Percentiles rank a stretch among this genome's conserved stretches.
These are phyloP conservation scores for Crithidia expoeki DNA, from an alignment of 208 protist species.

Conservation along the genomic window DNA sequence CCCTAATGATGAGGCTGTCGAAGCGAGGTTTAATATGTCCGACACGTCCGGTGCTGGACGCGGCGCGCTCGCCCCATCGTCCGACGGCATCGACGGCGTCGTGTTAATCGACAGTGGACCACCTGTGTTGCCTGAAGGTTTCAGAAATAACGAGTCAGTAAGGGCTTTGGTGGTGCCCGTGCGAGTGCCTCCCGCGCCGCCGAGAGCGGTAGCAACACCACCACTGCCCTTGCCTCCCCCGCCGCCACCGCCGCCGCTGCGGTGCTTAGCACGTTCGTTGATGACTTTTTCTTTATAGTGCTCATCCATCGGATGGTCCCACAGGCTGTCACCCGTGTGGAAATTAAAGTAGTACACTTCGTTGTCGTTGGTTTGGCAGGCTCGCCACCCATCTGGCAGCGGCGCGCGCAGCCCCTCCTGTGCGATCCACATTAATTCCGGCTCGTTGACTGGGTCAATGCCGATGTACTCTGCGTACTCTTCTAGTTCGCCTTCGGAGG, in stretches of 20 bases:
- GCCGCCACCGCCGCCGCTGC: constrained; percentile 3
- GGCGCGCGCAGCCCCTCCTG: constrained; percentile 90
- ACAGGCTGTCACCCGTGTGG: constrained; percentile 84
- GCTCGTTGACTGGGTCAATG: constrained; percentile 81
- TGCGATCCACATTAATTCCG: constrained; percentile 91
- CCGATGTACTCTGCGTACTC: constrained; percentile 95
- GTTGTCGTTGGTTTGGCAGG: constrained; percentile 87
- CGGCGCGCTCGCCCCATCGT: constrained; percentile 19
- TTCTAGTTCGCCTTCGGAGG: constrained; percentile 83
- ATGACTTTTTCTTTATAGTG: constrained; percentile 81
- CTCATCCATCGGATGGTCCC: constrained; percentile 95
- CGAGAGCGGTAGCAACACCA: neutral
- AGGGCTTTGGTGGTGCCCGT: constrained; percentile 47
- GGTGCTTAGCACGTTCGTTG: constrained; percentile 49
- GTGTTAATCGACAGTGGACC: constrained; percentile 6
- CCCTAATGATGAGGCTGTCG: neutral
- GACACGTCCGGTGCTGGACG: constrained; percentile 25
- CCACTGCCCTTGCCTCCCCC: too few species aligned
- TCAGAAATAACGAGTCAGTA: constrained; percentile 38
- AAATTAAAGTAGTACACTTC: constrained; percentile 97
- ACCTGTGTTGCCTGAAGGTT: neutral
- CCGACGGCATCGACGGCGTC: neutral
- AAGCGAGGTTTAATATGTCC: constrained; percentile 22
- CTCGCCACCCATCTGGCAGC: constrained; percentile 91
- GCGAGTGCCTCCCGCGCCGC: neutral